Conservation (phyloP, 2,329 filamentous ascomycete genomes). For the Cylindrodendrum hubeiense region DNA sequence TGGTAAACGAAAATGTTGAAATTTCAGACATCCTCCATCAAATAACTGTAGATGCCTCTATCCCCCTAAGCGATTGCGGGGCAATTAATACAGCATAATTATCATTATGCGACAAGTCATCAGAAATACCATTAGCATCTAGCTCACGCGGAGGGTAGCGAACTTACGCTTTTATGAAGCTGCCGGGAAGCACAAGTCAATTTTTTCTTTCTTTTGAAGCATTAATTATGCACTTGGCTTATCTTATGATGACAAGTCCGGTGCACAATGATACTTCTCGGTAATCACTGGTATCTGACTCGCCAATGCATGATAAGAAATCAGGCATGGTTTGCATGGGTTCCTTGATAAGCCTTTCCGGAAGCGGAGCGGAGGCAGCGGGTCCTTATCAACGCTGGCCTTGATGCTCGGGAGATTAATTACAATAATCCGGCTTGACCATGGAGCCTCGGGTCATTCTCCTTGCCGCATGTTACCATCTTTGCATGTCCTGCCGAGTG, state of each 20-base stretch:
- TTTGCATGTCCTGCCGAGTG: neutral
- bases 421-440: neutral
- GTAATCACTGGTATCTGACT: neutral
- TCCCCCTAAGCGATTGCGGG: no score
- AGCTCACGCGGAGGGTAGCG: no score
- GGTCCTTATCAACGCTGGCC: neutral
- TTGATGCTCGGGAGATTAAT: neutral
- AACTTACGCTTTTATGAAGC: no score
- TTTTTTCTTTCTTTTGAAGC: neutral
- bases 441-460: neutral
- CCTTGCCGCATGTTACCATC: neutral
- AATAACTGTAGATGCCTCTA: no score
- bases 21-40: no score
- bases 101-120: no score
- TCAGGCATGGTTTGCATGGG: no score
- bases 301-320: neutral
- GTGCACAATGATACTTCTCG: neutral
- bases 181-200: no score
- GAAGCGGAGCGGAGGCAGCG: neutral
- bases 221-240: neutral
- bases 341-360: neutral
- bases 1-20: no score
- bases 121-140: no score
- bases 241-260: neutral
- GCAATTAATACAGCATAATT: no score